Base-by-base conservation (phyloP, 2,329 filamentous ascomycete genomes). In the Sarocladium kiliense region DNA sequence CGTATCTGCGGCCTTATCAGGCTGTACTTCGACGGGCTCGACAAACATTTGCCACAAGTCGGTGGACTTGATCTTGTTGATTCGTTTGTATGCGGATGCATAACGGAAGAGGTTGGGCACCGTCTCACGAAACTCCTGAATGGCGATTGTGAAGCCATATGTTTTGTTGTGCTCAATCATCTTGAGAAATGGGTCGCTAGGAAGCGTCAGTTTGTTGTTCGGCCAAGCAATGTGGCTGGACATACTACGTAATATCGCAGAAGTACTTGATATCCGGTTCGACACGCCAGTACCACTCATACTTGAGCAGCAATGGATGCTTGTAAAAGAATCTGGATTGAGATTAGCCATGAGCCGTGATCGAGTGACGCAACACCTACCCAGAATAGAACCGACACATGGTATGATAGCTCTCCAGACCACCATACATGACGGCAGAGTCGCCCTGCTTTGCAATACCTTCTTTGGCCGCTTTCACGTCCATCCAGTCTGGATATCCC, bases 221-320 rank as follows among this genome's bases (percentile, higher is more conserved):
- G 30, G 34, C 14, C 16, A 39, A 12, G 1, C 2, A 27, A 12
- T 25, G 16, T 16, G 18, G 6, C 12, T 12, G n/a, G 27, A 62
- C 65, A 42, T 84, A 93, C 89, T 99, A 99, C 61, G 94, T 99
- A 63, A 99, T 97, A 69, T 99, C 94, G 73, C 94, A 99, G 77
- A 99, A 99, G 77, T 97, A 99, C 76, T 93, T 97, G 82, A 99
- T 97, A 74, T 99, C 94, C 61, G 94, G 94, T 79, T 99, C 94
- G 64, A 99, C 78, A 60, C 94, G 91, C 94, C 94, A 99, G 78
- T 99, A 99, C 94, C 94, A 99, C 68, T 97, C 91, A 74, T 97
- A 99, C 73, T 97, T 97, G 68, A 89, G 83, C 45, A 99, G 82
- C 32, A 97, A 82, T 60, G 92, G 88, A 69, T 99, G 94, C 71